Evolutionary conservation across 176 grass and related monocot species (phyloP).

Genomic region (Stipa capillata): DNA sequence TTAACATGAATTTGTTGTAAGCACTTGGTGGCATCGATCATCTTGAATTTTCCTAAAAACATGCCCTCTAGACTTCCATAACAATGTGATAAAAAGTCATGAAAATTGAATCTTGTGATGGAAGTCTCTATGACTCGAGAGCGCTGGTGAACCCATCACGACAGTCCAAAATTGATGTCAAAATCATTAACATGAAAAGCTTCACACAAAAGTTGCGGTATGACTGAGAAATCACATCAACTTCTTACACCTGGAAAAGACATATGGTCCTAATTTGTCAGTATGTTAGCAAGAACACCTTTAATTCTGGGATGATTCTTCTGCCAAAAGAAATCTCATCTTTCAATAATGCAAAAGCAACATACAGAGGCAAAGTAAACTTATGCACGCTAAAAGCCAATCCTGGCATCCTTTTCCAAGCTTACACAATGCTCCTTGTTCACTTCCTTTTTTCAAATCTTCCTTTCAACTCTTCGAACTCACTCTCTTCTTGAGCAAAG

Average conservation of each 20-base stretch:
- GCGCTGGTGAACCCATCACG: not conserved
- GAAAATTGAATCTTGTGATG: not conserved
- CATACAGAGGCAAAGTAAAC: slow-evolving; percentile 35
- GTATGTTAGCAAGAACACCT: slow-evolving; percentile 25
- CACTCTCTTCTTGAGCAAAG: slow-evolving; percentile 5
- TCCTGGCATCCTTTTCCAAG: slow-evolving; percentile 18
- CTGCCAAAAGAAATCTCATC: slow-evolving; percentile 26
- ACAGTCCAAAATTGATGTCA: not conserved
- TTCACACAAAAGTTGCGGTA: slow-evolving; percentile 22
- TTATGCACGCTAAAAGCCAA: slow-evolving; percentile 40
- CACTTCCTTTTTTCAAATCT: slow-evolving; percentile 14
- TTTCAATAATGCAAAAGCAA: slow-evolving; percentile 48
- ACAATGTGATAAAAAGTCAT: not conserved
- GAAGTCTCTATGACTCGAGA: not conserved
- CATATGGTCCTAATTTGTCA: slow-evolving; percentile 19
- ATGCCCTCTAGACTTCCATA: not conserved
- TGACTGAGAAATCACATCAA: slow-evolving; percentile 32
- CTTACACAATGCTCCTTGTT: slow-evolving; percentile 12
- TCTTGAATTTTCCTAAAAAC: not conserved
- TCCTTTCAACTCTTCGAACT: slow-evolving; percentile 18
- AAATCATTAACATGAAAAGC: slow-evolving; percentile 14
- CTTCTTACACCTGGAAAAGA: slow-evolving; percentile 29
- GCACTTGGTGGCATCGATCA: not conserved
- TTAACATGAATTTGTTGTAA: not conserved
- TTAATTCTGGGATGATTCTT: slow-evolving; percentile 14